phyloP scores from a whole-genome alignment of 176 grass and related monocot genomes.

The Calamus simplicifolius region DNA sequence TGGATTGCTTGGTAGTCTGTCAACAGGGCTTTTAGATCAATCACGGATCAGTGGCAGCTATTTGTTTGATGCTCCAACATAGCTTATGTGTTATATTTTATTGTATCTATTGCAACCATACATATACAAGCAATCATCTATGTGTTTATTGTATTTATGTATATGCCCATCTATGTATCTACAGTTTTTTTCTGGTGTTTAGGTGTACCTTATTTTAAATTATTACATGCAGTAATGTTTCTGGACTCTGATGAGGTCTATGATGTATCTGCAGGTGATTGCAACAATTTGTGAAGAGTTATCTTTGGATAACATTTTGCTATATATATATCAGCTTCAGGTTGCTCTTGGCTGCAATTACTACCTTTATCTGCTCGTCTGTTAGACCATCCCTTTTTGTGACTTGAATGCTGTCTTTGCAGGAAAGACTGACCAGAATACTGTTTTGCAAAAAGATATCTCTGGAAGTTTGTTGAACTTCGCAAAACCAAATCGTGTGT shows the following conservation, averaged over 20 bases:
- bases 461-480: conserved; percentile 32
- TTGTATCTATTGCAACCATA: too few relatives aligned
- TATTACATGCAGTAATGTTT: not conserved
- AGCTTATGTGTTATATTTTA: too few relatives aligned
- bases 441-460: conserved; percentile 45
- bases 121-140: too few relatives aligned
- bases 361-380: conserved; percentile 11
- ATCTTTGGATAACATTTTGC: conserved; percentile 67
- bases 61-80: too few relatives aligned
- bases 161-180: too few relatives aligned
- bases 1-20: too few relatives aligned
- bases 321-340: conserved; percentile 96
- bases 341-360: conserved; percentile 35
- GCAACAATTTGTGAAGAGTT: conserved; percentile 88
- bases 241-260: conserved; percentile 3
- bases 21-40: too few relatives aligned
- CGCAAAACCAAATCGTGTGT: not conserved
- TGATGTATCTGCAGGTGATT: conserved; percentile 49
- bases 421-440: conserved; percentile 50
- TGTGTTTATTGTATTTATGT: too few relatives aligned
- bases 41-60: too few relatives aligned
- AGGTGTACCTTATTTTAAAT: too few relatives aligned
- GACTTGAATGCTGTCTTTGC: conserved; percentile 10
- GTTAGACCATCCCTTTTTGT: conserved; percentile 20
- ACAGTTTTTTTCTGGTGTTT: too few relatives aligned